Evolutionary conservation across 176 grass and related monocot species (phyloP), one percentile per base, ranked within the genome.

Genomic region (Chloris gayana): DNA sequence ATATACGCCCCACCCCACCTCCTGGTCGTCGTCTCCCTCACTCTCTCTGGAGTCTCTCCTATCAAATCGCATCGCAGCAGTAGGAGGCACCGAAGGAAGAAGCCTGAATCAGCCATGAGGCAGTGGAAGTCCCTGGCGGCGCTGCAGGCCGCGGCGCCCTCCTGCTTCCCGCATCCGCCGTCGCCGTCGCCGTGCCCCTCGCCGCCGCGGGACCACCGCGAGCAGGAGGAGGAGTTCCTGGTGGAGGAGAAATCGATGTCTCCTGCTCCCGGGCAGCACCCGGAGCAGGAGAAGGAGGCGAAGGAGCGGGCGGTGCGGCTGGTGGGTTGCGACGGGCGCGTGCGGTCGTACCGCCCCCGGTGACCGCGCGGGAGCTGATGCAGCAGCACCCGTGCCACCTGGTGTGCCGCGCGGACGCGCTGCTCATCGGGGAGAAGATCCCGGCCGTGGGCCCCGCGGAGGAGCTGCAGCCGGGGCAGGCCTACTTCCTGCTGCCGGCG

Each of bases 351-450:
- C 92, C 11, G 89, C 78, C 73, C 4, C 87, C 92, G 9, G 85
- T 98, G 24, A 83, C 95, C 4, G 95, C 87, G n/a, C 70, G 83
- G 22, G 92, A 98, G 77, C 56, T 98, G 79, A 98, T 94, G 95
- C 83, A 83, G 75, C 85, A 89, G 65, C 83, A 94, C 83, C 95
- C 95, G 31, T 66, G 77, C 3, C 89, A 98, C 80, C 95, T 98
- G 80, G 79, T 98, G 33, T 98, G 92, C 85, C 95, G 92, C 67
- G 79, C 95, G 14, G 95, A 98, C 76, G 81, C 95, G 31, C 91
- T 98, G 67, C 91, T 87, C 9, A 92, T 98, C 72, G 95, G 95
- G 15, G 87, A 94, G 74, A 90, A 85, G 83, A 87, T 98, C 58
- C 92, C 95, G 2, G 80, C 95, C 15, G 76, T 98, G 11, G 85